phyloP scores from a whole-genome alignment of 1,284 basidiomycete species.

The Phlebopus sp. region DNA sequence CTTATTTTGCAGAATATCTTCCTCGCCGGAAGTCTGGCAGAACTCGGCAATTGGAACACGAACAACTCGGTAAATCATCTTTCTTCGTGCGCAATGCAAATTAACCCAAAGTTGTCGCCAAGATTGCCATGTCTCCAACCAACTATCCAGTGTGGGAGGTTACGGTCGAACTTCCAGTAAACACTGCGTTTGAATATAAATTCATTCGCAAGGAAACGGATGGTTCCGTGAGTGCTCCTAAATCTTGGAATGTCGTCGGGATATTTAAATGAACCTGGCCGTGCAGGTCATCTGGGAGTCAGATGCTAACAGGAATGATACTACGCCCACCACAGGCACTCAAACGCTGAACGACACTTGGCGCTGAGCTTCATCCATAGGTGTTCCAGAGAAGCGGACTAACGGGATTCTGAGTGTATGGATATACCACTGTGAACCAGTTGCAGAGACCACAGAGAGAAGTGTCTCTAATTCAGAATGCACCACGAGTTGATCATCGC shows the following conservation, averaged over 20 bases:
- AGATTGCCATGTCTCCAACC: slow-evolving; percentile 55
- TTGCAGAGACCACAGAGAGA: no score
- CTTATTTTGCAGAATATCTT: slow-evolving; percentile 49
- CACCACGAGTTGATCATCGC: no score
- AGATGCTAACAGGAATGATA: slow-evolving; percentile 52
- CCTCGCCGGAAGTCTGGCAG: slow-evolving; percentile 52
- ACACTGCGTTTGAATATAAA: slow-evolving; percentile 26
- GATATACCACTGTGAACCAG: no score
- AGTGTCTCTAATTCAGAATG: no score
- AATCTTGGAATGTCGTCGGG: not conserved
- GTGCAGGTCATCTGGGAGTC: slow-evolving; percentile 49
- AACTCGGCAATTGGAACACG: slow-evolving; percentile 52
- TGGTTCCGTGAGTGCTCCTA: slow-evolving; percentile 67
- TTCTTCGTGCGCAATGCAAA: not conserved
- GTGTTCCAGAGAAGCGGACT: no score
- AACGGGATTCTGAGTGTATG: no score
- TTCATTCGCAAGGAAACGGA: slow-evolving; percentile 76
- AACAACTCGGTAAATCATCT: slow-evolving; percentile 39
- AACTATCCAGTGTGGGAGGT: slow-evolving; percentile 57
- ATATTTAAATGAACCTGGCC: not conserved
- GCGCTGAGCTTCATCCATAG: not conserved
- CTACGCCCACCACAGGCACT: slow-evolving; percentile 39
- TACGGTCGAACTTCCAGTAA: slow-evolving; percentile 45
- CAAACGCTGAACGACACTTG: slow-evolving; percentile 32
- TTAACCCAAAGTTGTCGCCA: not conserved